These are phyloP conservation scores for Pseudogymnoascus sp. DNA, from an alignment of 2,329 filamentous ascomycete species.

Conservation along the genomic window DNA sequence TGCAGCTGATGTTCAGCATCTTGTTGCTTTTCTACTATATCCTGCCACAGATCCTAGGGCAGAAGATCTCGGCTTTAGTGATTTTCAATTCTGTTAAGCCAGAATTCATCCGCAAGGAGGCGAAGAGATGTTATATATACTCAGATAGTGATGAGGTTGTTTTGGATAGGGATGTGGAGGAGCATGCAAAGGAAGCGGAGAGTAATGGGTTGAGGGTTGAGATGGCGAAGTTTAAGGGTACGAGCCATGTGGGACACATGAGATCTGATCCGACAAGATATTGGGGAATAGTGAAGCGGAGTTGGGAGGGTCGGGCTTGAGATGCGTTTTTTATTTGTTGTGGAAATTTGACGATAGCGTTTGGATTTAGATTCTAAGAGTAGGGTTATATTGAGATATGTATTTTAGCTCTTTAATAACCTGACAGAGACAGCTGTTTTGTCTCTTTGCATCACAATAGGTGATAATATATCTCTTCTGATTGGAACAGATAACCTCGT, in stretches of 20 bases:
- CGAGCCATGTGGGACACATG: constrained; percentile 17
- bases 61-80: neutral
- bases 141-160: constrained; percentile 18
- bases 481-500: no score
- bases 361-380: no score
- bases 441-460: no score
- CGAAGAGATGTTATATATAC: constrained; percentile 20
- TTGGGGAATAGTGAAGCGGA: constrained; percentile 13
- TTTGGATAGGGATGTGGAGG: constrained; percentile 13
- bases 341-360: no score
- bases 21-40: constrained; percentile 5
- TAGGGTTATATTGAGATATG: no score
- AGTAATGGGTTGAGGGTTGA: constrained; percentile 10
- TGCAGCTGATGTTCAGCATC: neutral
- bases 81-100: constrained; percentile 9
- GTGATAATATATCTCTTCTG: no score
- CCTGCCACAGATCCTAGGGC: neutral
- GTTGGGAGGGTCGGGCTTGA: constrained; percentile 12
- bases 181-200: constrained; percentile 14
- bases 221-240: constrained; percentile 13
- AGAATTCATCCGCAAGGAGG: constrained; percentile 5
- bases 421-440: no score
- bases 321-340: neutral
- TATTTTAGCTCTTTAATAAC: no score
- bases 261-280: constrained; percentile 15